Conservation (phyloP, 306 rosid genomes). For the Begonia masoniana region DNA sequence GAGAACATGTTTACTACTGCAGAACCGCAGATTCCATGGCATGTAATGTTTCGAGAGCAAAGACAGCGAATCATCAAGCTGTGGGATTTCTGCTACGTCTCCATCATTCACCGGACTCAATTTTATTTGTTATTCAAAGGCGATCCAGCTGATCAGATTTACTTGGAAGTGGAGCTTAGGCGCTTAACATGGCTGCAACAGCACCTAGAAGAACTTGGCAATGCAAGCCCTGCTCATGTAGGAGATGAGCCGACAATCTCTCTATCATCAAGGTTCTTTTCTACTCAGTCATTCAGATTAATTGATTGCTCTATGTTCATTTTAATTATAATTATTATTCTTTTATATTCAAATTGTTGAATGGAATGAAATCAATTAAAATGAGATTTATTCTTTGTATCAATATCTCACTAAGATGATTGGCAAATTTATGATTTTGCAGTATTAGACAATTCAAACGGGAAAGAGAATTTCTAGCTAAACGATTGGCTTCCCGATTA, state of each 20-base stretch:
- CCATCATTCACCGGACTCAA: slow-evolving; percentile 92
- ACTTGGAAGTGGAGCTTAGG: slow-evolving; percentile 91
- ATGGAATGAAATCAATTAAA: too few species aligned
- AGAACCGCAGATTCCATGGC: slow-evolving; percentile 81
- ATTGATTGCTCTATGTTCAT: too few species aligned
- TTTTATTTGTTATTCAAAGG: slow-evolving; percentile 92
- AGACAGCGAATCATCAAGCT: slow-evolving; percentile 77
- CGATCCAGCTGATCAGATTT: slow-evolving; percentile 87
- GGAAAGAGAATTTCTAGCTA: slow-evolving; percentile 92
- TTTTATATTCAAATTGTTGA: too few species aligned
- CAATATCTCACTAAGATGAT: too few species aligned
- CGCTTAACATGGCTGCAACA: slow-evolving; percentile 90
- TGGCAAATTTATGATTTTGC: slow-evolving; percentile 11
- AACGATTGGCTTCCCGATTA: slow-evolving; percentile 72
- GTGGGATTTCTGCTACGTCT: slow-evolving; percentile 83
- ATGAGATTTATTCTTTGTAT: too few species aligned
- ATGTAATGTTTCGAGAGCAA: slow-evolving; percentile 65
- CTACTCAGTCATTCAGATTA: too few species aligned
- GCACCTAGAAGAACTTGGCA: slow-evolving; percentile 77
- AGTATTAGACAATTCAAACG: slow-evolving; percentile 71
- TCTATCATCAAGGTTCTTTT: slow-evolving; percentile 67
- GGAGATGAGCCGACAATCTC: slow-evolving; percentile 85
- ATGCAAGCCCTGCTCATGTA: slow-evolving; percentile 78
- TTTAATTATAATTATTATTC: too few species aligned
- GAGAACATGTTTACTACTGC: slow-evolving; percentile 35